Conservation (phyloP, 2,329 filamentous ascomycete genomes). For the Microsporum ferrugineum region DNA sequence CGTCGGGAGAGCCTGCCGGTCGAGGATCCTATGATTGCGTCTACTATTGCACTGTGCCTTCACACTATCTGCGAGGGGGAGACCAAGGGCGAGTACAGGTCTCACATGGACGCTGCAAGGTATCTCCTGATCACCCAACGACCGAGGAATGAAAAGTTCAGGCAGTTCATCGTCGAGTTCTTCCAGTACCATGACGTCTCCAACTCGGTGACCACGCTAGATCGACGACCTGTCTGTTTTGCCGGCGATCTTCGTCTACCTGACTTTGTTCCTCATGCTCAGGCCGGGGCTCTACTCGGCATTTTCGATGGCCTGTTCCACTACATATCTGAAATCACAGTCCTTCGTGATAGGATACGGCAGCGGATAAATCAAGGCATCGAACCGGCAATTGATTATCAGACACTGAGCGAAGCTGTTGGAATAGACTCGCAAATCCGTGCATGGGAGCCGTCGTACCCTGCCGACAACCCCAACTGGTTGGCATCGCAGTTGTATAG, state of each 20-base stretch:
- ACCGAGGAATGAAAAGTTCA: constrained; percentile 56
- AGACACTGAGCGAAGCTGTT: constrained; percentile 58
- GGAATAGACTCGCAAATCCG: constrained; percentile 65
- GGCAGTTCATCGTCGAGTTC: constrained; percentile 61
- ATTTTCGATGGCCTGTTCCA: constrained; percentile 72
- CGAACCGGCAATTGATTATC: constrained; percentile 62
- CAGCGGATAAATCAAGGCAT: constrained; percentile 50
- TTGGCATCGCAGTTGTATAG: constrained; percentile 49
- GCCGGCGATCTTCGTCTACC: constrained; percentile 44
- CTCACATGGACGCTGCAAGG: constrained; percentile 66
- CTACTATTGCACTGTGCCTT: constrained; percentile 49
- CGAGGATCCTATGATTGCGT: constrained; percentile 51
- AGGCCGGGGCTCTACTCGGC: constrained; percentile 56
- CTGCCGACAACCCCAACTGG: constrained; percentile 42
- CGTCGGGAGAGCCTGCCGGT: constrained; percentile 24
- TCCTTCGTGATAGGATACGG: constrained; percentile 63
- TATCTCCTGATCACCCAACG: constrained; percentile 52
- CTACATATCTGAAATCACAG: constrained; percentile 67
- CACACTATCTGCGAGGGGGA: constrained; percentile 51
- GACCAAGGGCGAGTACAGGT: constrained; percentile 58
- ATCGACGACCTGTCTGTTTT: constrained; percentile 43
- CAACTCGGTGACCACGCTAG: constrained; percentile 46
- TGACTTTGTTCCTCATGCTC: constrained; percentile 43
- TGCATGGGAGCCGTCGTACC: constrained; percentile 56
- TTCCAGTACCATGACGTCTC: constrained; percentile 69